Conservation (phyloP, 164 flowering plant genomes). For the Vitis riparia region DNA sequence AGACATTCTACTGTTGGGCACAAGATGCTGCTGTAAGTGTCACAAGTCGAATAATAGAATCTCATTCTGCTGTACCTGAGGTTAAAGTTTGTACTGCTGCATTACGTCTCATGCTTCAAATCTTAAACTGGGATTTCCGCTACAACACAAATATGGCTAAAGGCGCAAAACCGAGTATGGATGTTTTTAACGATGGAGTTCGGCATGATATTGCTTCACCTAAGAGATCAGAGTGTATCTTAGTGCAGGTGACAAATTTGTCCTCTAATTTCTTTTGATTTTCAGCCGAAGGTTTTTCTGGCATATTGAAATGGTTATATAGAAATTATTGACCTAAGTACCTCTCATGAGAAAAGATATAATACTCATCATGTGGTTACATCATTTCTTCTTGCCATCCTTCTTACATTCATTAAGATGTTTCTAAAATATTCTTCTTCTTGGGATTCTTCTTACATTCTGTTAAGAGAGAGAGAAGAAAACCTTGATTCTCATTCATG, state of each 20-base stretch:
- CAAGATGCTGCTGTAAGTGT: slow-evolving; percentile 78
- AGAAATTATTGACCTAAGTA: not conserved
- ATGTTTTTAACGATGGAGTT: slow-evolving; percentile 41
- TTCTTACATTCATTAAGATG: no score
- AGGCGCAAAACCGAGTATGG: slow-evolving; percentile 36
- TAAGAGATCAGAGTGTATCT: slow-evolving; percentile 57
- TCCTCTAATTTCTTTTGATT: not conserved
- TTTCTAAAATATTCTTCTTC: not conserved
- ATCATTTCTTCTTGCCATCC: no score
- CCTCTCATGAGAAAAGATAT: no score
- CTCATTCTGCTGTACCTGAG: slow-evolving; percentile 58
- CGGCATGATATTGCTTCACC: slow-evolving; percentile 35
- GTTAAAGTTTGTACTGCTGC: slow-evolving; percentile 80
- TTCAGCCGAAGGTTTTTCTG: not conserved
- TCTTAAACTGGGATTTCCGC: slow-evolving; percentile 87
- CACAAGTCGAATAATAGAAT: slow-evolving; percentile 56
- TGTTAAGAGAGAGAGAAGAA: no score
- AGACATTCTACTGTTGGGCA: slow-evolving; percentile 89
- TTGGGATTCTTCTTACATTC: not conserved
- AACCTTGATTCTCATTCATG: no score
- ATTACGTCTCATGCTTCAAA: slow-evolving; percentile 85
- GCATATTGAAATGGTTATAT: not conserved
- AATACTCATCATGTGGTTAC: no score
- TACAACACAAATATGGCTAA: slow-evolving; percentile 23
- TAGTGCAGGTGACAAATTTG: slow-evolving; percentile 67